Evolutionary conservation across 2,329 filamentous ascomycete genomes (phyloP).

Genomic region (Paracoccidioides brasiliensis): DNA sequence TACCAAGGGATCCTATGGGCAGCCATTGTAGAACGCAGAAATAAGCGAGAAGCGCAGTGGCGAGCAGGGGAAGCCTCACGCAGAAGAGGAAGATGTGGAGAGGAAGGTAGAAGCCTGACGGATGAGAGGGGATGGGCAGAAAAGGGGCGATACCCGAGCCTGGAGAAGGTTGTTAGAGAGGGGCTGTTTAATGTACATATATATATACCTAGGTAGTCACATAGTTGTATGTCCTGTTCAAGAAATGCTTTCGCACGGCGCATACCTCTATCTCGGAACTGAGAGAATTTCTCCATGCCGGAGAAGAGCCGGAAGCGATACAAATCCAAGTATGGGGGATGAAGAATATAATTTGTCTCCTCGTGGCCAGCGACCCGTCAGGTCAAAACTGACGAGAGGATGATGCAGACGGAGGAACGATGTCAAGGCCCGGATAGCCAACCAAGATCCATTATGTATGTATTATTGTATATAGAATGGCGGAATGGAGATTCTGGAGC

Average conservation of each 20-base stretch:
- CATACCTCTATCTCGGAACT: conserved; percentile 77
- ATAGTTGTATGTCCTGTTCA: background rate
- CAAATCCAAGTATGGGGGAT: background rate
- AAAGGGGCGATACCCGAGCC: conserved; percentile 95
- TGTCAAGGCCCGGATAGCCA: too few species aligned
- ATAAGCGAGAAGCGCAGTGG: conserved; percentile 55
- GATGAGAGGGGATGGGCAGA: conserved; percentile 61
- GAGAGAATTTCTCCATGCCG: conserved; percentile 88
- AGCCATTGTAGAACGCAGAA: conserved; percentile 75
- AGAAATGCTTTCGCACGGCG: conserved; percentile 1
- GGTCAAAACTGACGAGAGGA: too few species aligned
- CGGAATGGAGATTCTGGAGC: too few species aligned
- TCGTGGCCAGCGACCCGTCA: too few species aligned
- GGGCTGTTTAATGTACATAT: background rate
- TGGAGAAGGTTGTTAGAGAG: conserved; percentile 28
- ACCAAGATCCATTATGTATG: too few species aligned
- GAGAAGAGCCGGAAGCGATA: background rate
- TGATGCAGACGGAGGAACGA: too few species aligned
- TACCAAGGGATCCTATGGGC: conserved; percentile 53
- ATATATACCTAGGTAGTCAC: background rate
- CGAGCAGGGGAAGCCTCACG: conserved; percentile 65
- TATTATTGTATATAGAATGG: too few species aligned
- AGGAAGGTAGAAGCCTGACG: conserved; percentile 49
- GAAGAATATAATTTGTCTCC: too few species aligned
- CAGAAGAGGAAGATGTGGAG: conserved; percentile 61